These are phyloP conservation scores for Tylopilus plumbeoviolaceoides DNA, from an alignment of 768 basidiomycete genomes.

Conservation along the genomic window DNA sequence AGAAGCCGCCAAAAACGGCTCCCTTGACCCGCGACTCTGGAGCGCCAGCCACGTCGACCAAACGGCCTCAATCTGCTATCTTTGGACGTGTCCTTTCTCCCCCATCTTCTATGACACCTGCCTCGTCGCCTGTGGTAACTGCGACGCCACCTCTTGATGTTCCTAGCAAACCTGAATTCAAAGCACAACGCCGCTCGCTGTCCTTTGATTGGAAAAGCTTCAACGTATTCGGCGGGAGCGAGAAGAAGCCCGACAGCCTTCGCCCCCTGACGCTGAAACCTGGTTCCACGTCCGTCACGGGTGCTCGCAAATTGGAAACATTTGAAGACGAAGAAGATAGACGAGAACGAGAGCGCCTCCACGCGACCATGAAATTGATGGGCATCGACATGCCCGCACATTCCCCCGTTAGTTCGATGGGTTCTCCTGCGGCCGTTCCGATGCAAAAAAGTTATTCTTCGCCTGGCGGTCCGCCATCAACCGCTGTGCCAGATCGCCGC, in stretches of 20 bases:
- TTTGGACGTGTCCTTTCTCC: conserved; percentile 38
- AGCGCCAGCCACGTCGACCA: conserved; percentile 22
- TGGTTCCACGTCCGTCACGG: conserved; percentile 49
- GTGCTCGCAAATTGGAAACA: conserved; percentile 78
- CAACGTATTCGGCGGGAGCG: conserved; percentile 59
- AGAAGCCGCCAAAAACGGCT: conserved; percentile 50
- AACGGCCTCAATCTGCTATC: conserved; percentile 59
- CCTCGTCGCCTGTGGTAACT: conserved; percentile 19
- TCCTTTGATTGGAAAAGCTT: conserved; percentile 84
- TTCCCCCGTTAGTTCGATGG: conserved; percentile 30
- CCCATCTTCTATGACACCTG: conserved; percentile 35
- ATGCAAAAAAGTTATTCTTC: conserved; percentile 41
- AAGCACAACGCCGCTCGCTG: conserved; percentile 64
- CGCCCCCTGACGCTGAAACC: conserved; percentile 74
- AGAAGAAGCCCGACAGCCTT: conserved; percentile 61
- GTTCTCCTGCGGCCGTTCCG: conserved; percentile 30
- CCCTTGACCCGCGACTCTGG: conserved; percentile 26
- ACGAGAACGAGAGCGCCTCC: conserved; percentile 79
- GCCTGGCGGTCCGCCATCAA: conserved; percentile 29
- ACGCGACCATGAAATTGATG: conserved; percentile 92
- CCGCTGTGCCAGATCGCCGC: conserved; percentile 37
- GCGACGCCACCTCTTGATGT: conserved; percentile 20
- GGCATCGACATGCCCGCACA: conserved; percentile 72
- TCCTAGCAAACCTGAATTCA: conserved; percentile 29
- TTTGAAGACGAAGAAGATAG: conserved; percentile 91